Evolutionary conservation across 345 rosid species (phyloP).

Genomic region (Eucalyptus viminalis): DNA sequence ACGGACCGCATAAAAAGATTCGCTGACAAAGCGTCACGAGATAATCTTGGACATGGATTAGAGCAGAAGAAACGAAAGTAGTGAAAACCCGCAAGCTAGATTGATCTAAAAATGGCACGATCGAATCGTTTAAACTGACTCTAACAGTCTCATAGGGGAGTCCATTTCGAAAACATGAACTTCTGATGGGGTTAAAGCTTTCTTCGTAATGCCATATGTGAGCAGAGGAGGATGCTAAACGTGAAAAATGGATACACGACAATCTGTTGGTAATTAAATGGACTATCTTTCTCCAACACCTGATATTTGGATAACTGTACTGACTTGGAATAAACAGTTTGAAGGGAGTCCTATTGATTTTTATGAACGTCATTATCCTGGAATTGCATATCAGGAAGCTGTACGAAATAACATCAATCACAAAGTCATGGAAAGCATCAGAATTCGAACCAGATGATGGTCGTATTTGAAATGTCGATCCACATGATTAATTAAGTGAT

Average conservation of each 20-base stretch:
- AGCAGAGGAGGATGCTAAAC: background rate
- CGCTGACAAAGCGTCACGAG: background rate
- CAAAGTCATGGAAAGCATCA: background rate
- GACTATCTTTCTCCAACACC: background rate
- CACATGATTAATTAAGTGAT: background rate
- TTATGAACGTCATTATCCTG: background rate
- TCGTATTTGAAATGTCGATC: background rate
- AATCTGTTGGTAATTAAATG: background rate
- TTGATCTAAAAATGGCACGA: background rate
- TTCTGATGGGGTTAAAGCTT: background rate
- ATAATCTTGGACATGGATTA: background rate
- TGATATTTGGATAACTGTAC: background rate
- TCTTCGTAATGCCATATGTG: background rate
- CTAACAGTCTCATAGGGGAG: background rate
- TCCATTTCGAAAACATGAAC: background rate
- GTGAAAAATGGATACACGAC: background rate
- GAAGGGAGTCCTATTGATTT: background rate
- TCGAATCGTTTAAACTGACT: background rate
- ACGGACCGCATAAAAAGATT: background rate
- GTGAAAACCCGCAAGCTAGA: background rate
- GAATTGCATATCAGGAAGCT: background rate
- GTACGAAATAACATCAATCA: background rate
- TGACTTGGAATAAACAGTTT: background rate
- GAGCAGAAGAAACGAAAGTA: background rate
- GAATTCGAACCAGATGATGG: background rate